Percentiles rank a stretch among this genome's conserved stretches.
These are phyloP conservation scores for Crataegus laevigata DNA, from an alignment of 306 rosid genomes.

Conservation along the genomic window DNA sequence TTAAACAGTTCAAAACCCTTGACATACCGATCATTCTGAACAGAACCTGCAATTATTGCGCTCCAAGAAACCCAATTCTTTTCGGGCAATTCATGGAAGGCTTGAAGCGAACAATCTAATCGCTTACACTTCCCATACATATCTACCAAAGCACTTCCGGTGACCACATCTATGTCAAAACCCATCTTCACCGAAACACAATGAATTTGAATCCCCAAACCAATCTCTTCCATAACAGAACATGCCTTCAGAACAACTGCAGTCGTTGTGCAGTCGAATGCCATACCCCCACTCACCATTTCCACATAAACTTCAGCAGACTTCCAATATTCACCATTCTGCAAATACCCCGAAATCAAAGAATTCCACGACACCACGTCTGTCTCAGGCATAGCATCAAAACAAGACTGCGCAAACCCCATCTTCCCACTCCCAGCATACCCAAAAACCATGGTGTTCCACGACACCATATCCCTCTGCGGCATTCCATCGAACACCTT, in stretches of 20 bases:
- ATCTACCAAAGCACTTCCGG: slow-evolving; percentile 70
- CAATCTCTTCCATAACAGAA: slow-evolving; percentile 34
- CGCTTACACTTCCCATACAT: slow-evolving; percentile 12
- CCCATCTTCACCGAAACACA: not conserved
- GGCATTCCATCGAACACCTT: not conserved
- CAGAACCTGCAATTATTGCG: not conserved
- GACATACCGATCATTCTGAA: slow-evolving; percentile 47
- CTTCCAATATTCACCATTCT: slow-evolving; percentile 28
- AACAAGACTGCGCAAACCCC: slow-evolving; percentile 16
- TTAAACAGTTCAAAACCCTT: slow-evolving; percentile 49
- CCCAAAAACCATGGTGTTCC: slow-evolving; percentile 80
- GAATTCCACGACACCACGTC: slow-evolving; percentile 52
- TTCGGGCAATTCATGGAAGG: not conserved
- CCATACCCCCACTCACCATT: slow-evolving; percentile 30
- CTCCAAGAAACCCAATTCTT: not conserved
- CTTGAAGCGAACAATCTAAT: slow-evolving; percentile 18
- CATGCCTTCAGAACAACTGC: slow-evolving; percentile 48
- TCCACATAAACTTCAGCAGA: slow-evolving; percentile 25
- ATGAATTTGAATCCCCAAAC: slow-evolving; percentile 33
- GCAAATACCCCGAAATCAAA: not conserved
- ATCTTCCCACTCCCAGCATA: slow-evolving; percentile 42
- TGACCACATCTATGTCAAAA: slow-evolving; percentile 8
- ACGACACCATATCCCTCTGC: slow-evolving; percentile 26
- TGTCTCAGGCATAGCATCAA: slow-evolving; percentile 37
- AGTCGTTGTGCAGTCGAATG: slow-evolving; percentile 29